A percentile compares a stretch with the other conserved stretches of the same genome.
phyloP scores from a whole-genome alignment of 2,329 filamentous ascomycete genomes.

The Alternaria rosae region DNA sequence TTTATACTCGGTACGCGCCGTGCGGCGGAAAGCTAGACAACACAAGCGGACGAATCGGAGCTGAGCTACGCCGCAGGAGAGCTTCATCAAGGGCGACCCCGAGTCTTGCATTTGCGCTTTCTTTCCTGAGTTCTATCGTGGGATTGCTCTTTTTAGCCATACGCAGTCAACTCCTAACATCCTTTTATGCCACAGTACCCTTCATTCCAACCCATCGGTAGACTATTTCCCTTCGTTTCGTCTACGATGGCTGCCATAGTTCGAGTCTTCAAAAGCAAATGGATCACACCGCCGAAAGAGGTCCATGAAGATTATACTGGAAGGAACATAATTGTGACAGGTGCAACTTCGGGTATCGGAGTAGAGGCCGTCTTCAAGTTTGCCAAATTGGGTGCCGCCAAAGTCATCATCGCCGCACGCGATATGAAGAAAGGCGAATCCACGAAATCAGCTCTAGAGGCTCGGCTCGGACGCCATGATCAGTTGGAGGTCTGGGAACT shows the following conservation, averaged over 20 bases:
- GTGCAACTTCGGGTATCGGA: constrained; percentile 51
- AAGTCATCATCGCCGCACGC: constrained; percentile 51
- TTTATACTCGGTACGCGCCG: background rate
- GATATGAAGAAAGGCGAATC: constrained; percentile 46
- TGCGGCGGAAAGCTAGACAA: background rate
- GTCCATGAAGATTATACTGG: constrained; percentile 46
- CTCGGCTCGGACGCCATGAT: constrained; percentile 30
- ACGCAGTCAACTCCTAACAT: background rate
- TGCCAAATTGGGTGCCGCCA: constrained; percentile 43
- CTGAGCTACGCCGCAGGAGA: constrained; percentile 13
- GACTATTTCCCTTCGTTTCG: constrained; percentile 38
- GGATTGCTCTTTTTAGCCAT: background rate
- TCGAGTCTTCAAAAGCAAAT: constrained; percentile 41
- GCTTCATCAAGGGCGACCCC: background rate
- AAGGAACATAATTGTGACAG: constrained; percentile 56
- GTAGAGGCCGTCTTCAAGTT: constrained; percentile 50
- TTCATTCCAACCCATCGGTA: background rate
- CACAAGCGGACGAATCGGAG: constrained; percentile 18
- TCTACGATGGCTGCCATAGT: constrained; percentile 31
- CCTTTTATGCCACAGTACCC: background rate
- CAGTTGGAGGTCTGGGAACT: constrained; percentile 49
- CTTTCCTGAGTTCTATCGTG: background rate
- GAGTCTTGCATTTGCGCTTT: constrained; percentile 55
- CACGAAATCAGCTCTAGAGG: constrained; percentile 41
- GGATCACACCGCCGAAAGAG: constrained; percentile 44